Conservation (phyloP, 768 basidiomycete genomes). For the Trametes cubensis region DNA sequence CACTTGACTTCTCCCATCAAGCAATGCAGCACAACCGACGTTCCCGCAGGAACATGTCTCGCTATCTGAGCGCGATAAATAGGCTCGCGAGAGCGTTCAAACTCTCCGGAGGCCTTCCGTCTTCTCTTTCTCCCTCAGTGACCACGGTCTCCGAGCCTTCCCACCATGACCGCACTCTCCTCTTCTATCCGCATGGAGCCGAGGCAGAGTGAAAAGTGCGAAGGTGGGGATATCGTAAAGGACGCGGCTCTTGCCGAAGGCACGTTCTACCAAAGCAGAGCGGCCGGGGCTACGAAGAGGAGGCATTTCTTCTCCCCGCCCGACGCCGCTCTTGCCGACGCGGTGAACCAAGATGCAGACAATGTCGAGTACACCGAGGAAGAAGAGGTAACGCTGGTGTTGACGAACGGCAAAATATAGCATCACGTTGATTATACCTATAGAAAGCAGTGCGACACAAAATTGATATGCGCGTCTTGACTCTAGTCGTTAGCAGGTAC, state of each 20-base stretch:
- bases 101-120: background rate
- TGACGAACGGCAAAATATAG: no score
- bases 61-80: conserved; percentile 7
- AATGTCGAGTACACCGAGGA: conserved; percentile 50
- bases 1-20: conserved; percentile 20
- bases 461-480: conserved; percentile 54
- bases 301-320: conserved; percentile 34
- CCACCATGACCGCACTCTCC: conserved; percentile 1
- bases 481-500: conserved; percentile 53
- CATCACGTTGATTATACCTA: background rate
- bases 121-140: background rate
- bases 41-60: background rate
- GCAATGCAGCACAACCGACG: background rate
- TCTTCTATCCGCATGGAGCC: conserved; percentile 5
- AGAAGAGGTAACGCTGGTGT: conserved; percentile 44
- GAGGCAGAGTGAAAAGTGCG: conserved; percentile 9
- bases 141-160: conserved; percentile 1
- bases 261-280: conserved; percentile 44
- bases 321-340: conserved; percentile 44
- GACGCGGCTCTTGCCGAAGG: conserved; percentile 36
- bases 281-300: conserved; percentile 33
- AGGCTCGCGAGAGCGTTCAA: background rate
- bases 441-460: conserved; percentile 50
- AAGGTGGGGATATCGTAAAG: conserved; percentile 7
- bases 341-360: conserved; percentile 54